phyloP scores from a whole-genome alignment of 2,329 filamentous ascomycete species.

The Sphaerulina populicola region DNA sequence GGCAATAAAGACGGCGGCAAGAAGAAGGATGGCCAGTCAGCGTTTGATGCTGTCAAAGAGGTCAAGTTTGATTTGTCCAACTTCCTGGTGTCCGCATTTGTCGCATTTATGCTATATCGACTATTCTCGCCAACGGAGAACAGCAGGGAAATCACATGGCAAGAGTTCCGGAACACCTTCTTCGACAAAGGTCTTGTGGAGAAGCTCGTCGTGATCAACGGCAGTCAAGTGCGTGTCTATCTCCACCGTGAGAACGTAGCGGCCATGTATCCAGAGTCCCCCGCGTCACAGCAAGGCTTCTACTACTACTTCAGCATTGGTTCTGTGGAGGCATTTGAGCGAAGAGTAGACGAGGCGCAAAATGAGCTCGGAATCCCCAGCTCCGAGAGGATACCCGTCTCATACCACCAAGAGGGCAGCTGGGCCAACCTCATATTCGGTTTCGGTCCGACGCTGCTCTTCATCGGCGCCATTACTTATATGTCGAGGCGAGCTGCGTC shows the following conservation, averaged over 20 bases:
- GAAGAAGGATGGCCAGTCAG: conserved; percentile 30
- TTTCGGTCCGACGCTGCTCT: conserved; percentile 78
- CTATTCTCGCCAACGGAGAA: conserved; percentile 54
- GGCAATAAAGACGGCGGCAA: conserved; percentile 36
- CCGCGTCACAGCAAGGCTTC: conserved; percentile 59
- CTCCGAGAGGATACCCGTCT: conserved; percentile 85
- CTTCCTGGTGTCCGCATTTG: conserved; percentile 50
- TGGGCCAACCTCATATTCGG: conserved; percentile 65
- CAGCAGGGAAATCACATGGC: conserved; percentile 84
- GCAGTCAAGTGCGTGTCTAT: conserved; percentile 69
- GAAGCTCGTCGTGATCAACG: conserved; percentile 74
- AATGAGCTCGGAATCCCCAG: conserved; percentile 75
- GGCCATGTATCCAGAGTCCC: conserved; percentile 66
- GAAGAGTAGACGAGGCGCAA: conserved; percentile 79
- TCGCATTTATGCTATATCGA: conserved; percentile 56
- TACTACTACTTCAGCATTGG: conserved; percentile 93
- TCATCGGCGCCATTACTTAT: conserved; percentile 76
- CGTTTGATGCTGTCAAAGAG: conserved; percentile 36
- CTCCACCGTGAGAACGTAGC: conserved; percentile 67
- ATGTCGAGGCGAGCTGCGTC: conserved; percentile 66
- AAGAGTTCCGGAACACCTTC: conserved; percentile 89
- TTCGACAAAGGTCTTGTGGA: conserved; percentile 93
- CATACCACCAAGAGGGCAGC: conserved; percentile 69
- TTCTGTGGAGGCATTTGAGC: conserved; percentile 86
- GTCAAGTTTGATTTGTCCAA: conserved; percentile 50